Conservation (phyloP, 352 stramenopile genomes). For the Thraustotheca clavata region DNA sequence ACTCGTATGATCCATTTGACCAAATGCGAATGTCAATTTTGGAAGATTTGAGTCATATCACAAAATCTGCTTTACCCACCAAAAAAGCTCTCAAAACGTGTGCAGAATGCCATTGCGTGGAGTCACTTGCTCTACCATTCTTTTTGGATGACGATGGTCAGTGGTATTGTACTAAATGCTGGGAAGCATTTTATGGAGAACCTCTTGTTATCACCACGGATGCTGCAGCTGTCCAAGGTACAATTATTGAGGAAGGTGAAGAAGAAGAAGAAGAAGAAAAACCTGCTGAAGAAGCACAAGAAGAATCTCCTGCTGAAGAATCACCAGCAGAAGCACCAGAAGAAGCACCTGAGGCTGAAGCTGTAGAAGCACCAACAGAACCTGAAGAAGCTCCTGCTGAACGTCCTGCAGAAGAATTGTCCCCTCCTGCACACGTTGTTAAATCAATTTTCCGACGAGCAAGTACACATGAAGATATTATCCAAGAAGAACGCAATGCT, state of each 20-base stretch:
- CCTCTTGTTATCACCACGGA: background rate
- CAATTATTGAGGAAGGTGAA: background rate
- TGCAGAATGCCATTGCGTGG: constrained; percentile 62
- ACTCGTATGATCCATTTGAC: constrained; percentile 23
- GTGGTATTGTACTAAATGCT: constrained; percentile 85
- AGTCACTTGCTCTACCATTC: constrained; percentile 26
- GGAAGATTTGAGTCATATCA: constrained; percentile 64
- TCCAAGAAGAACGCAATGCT: constrained; percentile 55
- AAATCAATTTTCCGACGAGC: background rate
- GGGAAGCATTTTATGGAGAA: constrained; percentile 57
- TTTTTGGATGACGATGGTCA: constrained; percentile 67
- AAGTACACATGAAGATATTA: constrained; percentile 12
- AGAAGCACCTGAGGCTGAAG: background rate
- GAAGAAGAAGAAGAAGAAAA: background rate
- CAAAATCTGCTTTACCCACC: constrained; percentile 74
- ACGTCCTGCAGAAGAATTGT: too few species aligned
- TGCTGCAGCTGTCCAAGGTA: background rate
- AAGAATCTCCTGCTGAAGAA: background rate
- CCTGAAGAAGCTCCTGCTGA: too few species aligned
- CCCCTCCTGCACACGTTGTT: background rate
- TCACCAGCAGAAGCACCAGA: background rate
- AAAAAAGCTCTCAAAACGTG: constrained; percentile 60
- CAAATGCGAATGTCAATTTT: constrained; percentile 58
- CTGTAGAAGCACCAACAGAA: background rate
- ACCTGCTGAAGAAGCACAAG: background rate